Conservation (phyloP, 192 early-diverging fungal genomes). For the Coemansia umbellata region DNA sequence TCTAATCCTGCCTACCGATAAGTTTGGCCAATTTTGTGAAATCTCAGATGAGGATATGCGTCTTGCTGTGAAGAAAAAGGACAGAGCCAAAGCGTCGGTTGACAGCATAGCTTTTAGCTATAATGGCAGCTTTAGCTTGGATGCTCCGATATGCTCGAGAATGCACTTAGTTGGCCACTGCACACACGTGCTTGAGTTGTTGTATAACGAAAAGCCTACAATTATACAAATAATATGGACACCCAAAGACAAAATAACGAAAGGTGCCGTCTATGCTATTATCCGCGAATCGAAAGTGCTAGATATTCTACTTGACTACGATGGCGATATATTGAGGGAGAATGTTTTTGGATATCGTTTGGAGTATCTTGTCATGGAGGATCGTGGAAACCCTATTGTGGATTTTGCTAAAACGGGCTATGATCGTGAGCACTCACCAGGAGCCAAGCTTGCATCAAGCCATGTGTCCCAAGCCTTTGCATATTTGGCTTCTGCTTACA, state of each 20-base stretch:
- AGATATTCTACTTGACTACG: background rate
- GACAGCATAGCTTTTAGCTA: background rate
- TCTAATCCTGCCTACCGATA: background rate
- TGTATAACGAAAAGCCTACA: background rate
- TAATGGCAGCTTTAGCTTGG: background rate
- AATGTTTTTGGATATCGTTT: conserved; percentile 13
- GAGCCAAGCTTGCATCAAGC: background rate
- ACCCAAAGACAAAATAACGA: background rate
- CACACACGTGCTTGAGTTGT: background rate
- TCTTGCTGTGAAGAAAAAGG: background rate
- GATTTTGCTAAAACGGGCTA: background rate
- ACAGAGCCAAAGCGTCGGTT: background rate
- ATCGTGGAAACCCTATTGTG: background rate
- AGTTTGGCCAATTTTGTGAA: conserved; percentile 1
- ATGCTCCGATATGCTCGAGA: background rate
- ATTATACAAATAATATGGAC: conserved; percentile 10
- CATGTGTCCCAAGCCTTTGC: background rate
- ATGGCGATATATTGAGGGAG: background rate
- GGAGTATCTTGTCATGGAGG: conserved; percentile 13
- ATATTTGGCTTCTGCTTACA: background rate
- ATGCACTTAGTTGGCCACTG: background rate
- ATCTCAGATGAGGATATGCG: background rate
- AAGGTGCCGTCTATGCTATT: conserved; percentile 11
- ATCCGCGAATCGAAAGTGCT: background rate
- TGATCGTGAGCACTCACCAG: background rate